phyloP scores from a whole-genome alignment of 805 yeast species.

The Candida oleophila region DNA sequence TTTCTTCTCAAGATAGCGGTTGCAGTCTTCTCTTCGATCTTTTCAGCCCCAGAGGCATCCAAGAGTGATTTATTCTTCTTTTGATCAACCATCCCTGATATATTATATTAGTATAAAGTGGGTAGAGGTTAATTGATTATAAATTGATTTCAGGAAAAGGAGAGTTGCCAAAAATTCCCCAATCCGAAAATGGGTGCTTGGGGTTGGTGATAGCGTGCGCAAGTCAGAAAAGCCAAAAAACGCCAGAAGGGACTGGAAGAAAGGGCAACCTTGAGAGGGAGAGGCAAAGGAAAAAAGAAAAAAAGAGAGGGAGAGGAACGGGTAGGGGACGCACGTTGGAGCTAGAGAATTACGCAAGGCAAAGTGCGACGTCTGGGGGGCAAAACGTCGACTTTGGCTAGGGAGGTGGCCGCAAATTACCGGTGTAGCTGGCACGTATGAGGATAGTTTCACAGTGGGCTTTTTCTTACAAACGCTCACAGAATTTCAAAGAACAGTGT shows the following conservation, averaged over 20 bases:
- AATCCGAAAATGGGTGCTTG: not conserved
- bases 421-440: too few species aligned
- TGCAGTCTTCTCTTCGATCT: conserved; percentile 73
- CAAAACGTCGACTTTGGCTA: too few species aligned
- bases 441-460: not conserved
- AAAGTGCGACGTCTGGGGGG: too few species aligned
- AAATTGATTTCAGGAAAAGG: not conserved
- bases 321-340: not conserved
- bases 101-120: not conserved
- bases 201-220: conserved; percentile 2
- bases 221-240: not conserved
- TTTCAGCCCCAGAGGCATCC: conserved; percentile 65
- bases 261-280: not conserved
- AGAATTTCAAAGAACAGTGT: not conserved
- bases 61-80: conserved; percentile 36
- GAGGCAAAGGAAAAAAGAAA: not conserved
- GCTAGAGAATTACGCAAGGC: too few species aligned
- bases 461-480: not conserved
- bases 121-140: too few species aligned
- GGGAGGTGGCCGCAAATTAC: not conserved
- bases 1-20: conserved; percentile 96
- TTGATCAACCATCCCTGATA: conserved; percentile 12
- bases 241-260: not conserved
- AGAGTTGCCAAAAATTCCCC: not conserved
- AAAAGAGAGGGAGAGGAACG: not conserved